Evolutionary conservation across 2,329 filamentous ascomycete genomes (phyloP).

Genomic region (Arthrinium phaeospermum): DNA sequence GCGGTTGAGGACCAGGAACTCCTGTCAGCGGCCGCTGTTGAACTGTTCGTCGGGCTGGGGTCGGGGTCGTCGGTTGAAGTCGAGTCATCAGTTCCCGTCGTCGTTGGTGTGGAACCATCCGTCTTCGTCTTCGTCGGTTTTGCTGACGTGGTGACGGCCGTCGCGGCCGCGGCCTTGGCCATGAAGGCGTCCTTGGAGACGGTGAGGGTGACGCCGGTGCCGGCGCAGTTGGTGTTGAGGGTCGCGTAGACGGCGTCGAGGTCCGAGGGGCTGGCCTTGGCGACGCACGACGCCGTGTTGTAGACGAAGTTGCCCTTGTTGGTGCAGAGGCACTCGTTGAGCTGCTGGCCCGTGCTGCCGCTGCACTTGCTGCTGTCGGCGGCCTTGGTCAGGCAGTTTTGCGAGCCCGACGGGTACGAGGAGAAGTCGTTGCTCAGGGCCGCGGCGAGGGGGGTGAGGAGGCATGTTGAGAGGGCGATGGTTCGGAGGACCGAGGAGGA

Average conservation of each 20-base stretch:
- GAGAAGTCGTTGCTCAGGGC: slow-evolving; percentile 48
- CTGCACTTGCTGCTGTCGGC: slow-evolving; percentile 48
- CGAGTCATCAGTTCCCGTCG: slow-evolving; percentile 27
- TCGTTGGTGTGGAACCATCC: slow-evolving; percentile 15
- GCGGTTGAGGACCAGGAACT: slow-evolving; percentile 30
- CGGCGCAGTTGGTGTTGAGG: slow-evolving; percentile 50
- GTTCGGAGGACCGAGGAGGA: background rate
- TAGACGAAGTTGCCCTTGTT: slow-evolving; percentile 57
- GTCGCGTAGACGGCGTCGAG: slow-evolving; percentile 49
- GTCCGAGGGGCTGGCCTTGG: slow-evolving; percentile 41
- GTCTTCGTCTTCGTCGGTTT: slow-evolving; percentile 24
- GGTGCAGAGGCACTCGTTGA: slow-evolving; percentile 57
- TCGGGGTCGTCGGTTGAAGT: slow-evolving; percentile 25
- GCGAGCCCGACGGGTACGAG: slow-evolving; percentile 47
- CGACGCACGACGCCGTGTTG: slow-evolving; percentile 53
- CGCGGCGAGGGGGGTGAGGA: slow-evolving; percentile 34
- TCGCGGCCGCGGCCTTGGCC: slow-evolving; percentile 36
- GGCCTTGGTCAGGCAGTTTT: slow-evolving; percentile 50
- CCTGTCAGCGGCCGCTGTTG: background rate
- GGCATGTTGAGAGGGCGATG: slow-evolving; percentile 33
- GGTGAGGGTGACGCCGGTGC: slow-evolving; percentile 49
- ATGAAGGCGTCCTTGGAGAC: slow-evolving; percentile 50
- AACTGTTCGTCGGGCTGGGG: slow-evolving; percentile 36
- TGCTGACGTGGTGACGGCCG: slow-evolving; percentile 28
- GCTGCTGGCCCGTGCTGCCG: slow-evolving; percentile 42